Evolutionary conservation across 2,329 filamentous ascomycete species (phyloP).

Genomic region (Monilinia laxa): DNA sequence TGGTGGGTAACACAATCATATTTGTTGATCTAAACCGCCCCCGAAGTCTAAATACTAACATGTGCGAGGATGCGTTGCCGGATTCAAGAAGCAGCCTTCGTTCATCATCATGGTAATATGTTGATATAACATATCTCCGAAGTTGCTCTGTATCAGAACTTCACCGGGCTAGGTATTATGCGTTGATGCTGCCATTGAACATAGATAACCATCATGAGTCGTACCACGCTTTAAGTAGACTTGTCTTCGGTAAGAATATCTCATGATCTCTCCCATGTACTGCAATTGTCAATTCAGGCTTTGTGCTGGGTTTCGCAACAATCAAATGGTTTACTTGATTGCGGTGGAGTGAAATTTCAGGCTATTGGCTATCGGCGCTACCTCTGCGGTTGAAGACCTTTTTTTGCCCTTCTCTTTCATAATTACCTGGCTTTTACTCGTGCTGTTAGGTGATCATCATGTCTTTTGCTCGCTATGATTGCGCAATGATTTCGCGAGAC

Average conservation of each 20-base stretch:
- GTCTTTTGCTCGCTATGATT: no score
- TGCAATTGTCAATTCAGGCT: conserved; percentile 4
- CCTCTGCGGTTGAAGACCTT: background rate
- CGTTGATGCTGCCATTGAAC: background rate
- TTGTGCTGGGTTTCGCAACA: background rate
- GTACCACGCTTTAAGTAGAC: conserved; percentile 2
- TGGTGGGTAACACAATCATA: no score
- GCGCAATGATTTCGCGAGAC: no score
- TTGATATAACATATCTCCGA: background rate
- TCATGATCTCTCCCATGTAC: background rate
- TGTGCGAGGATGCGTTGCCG: no score
- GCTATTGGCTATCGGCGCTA: background rate
- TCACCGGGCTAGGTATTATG: background rate
- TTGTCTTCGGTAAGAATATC: background rate
- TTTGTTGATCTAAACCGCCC: no score
- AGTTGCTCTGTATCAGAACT: conserved; percentile 1
- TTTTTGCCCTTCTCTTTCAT: background rate
- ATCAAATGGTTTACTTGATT: no score
- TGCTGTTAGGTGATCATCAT: background rate
- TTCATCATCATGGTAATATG: conserved; percentile 8
- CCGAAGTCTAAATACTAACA: no score
- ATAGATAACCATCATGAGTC: conserved; percentile 4
- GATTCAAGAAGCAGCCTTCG: background rate
- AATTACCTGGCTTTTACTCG: no score
- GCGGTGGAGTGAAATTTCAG: background rate